Percentiles rank a stretch among this genome's conserved stretches.
Conservation (phyloP, 1,284 basidiomycete species). For the Malassezia nana region DNA sequence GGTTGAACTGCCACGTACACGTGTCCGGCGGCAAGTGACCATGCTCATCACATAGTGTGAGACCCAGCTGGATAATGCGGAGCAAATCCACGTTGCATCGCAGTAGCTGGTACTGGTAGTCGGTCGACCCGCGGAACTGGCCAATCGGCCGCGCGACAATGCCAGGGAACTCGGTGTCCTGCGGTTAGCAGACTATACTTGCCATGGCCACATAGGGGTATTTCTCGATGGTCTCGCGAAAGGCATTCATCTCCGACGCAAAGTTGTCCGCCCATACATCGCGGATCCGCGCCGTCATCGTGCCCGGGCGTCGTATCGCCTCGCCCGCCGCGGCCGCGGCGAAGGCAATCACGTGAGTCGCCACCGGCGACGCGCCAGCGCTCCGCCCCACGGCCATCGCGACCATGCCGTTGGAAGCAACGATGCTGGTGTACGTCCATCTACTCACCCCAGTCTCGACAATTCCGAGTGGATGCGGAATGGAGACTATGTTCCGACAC, state of each 20-base stretch:
- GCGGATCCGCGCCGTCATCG: slow-evolving; percentile 41
- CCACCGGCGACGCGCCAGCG: slow-evolving; percentile 7
- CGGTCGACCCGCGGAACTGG: slow-evolving; percentile 86
- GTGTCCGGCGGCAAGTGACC: slow-evolving; percentile 71
- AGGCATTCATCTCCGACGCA: slow-evolving; percentile 76
- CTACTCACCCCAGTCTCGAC: slow-evolving; percentile 25
- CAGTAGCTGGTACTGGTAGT: slow-evolving; percentile 99
- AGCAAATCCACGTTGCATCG: slow-evolving; percentile 88
- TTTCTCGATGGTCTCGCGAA: slow-evolving; percentile 74
- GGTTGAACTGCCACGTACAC: slow-evolving; percentile 99
- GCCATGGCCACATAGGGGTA: slow-evolving; percentile 89
- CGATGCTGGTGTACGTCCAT: slow-evolving; percentile 42
- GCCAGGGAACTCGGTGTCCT: slow-evolving; percentile 93
- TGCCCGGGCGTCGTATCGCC: neutral
- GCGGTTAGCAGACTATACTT: slow-evolving; percentile 3
- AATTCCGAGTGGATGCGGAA: slow-evolving; percentile 55
- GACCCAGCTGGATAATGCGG: slow-evolving; percentile 92
- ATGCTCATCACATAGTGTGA: slow-evolving; percentile 86
- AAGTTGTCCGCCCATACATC: slow-evolving; percentile 93
- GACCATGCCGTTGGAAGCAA: slow-evolving; percentile 46
- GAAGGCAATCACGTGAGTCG: slow-evolving; percentile 1
- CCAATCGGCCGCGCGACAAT: slow-evolving; percentile 96
- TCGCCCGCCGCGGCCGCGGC: neutral
- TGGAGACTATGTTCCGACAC: slow-evolving; percentile 76
- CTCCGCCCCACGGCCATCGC: neutral